Percentiles rank a stretch among this genome's conserved stretches.
Evolutionary conservation across 2,329 filamentous ascomycete species (phyloP).

Genomic region (Ophiostoma ulmi): DNA sequence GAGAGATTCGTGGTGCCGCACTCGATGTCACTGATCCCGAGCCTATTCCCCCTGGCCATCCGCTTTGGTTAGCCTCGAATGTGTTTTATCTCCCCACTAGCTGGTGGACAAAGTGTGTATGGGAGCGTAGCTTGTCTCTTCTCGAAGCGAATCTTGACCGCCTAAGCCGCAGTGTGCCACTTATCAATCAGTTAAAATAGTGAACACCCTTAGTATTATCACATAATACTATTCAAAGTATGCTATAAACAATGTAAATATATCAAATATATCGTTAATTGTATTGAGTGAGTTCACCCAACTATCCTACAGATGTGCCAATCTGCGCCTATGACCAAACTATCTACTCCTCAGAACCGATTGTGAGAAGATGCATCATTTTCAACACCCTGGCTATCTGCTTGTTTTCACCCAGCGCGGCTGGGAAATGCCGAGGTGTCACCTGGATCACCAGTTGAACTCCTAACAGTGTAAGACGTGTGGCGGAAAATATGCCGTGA

Average conservation of each 20-base stretch:
- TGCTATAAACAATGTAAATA: not conserved
- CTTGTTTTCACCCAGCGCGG: not conserved
- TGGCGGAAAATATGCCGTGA: slow-evolving; percentile 11
- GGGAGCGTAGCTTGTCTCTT: not conserved
- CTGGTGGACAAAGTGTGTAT: slow-evolving; percentile 19
- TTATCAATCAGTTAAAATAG: not conserved
- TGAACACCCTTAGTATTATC: not conserved
- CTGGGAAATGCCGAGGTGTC: not conserved
- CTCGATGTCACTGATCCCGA: slow-evolving; percentile 65
- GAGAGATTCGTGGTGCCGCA: slow-evolving; percentile 48
- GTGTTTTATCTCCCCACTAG: slow-evolving; percentile 43
- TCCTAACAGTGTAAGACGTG: slow-evolving; percentile 5
- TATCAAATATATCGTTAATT: not conserved
- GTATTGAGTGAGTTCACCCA: not conserved
- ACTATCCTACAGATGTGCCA: not conserved
- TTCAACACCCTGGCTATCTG: not conserved
- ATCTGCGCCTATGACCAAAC: not conserved
- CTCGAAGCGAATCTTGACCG: not conserved
- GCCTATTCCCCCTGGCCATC: slow-evolving; percentile 54
- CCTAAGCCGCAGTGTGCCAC: not conserved
- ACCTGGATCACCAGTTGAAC: not conserved
- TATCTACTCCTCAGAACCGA: not conserved
- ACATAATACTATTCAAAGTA: not conserved
- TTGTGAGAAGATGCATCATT: slow-evolving; percentile 8
- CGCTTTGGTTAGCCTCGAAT: slow-evolving; percentile 58